Evolutionary conservation across 805 yeast genomes (phyloP).

Genomic region (Starmera pachycereana): DNA sequence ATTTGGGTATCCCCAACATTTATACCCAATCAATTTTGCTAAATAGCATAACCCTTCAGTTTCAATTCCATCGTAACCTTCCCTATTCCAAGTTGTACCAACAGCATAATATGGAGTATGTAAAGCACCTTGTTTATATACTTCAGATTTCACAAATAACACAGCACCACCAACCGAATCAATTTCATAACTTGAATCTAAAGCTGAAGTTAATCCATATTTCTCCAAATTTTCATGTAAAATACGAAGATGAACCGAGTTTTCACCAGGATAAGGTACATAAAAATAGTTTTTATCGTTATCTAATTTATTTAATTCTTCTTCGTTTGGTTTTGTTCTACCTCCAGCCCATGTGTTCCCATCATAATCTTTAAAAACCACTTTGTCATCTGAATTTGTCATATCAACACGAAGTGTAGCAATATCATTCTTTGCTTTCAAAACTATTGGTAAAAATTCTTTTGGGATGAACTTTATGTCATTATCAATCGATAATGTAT

Average conservation of each 20-base stretch:
- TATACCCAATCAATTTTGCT: constrained; percentile 33
- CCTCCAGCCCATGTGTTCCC: constrained; percentile 26
- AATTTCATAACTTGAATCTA: constrained; percentile 13
- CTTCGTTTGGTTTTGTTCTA: constrained; percentile 18
- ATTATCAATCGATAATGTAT: constrained; percentile 22
- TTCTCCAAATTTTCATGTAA: no score
- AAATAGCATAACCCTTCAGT: constrained; percentile 43
- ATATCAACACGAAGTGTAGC: constrained; percentile 21
- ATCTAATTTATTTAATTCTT: constrained; percentile 9
- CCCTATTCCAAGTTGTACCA: constrained; percentile 36
- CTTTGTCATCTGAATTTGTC: constrained; percentile 14
- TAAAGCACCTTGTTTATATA: constrained; percentile 34
- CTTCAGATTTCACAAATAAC: constrained; percentile 30
- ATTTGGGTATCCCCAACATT: constrained; percentile 43
- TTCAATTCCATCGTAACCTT: constrained; percentile 45
- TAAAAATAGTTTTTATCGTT: constrained; percentile 13
- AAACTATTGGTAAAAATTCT: constrained; percentile 17
- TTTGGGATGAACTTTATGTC: constrained; percentile 17
- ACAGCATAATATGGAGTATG: constrained; percentile 36
- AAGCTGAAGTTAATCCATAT: constrained; percentile 4
- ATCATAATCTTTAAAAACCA: constrained; percentile 20
- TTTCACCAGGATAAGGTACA: constrained; percentile 16
- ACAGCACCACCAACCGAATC: constrained; percentile 48
- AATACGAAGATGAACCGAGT: no score
- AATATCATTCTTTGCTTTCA: constrained; percentile 19